Conservation (phyloP, 148 eudicot species). For the Camellia lanceoleosa region DNA sequence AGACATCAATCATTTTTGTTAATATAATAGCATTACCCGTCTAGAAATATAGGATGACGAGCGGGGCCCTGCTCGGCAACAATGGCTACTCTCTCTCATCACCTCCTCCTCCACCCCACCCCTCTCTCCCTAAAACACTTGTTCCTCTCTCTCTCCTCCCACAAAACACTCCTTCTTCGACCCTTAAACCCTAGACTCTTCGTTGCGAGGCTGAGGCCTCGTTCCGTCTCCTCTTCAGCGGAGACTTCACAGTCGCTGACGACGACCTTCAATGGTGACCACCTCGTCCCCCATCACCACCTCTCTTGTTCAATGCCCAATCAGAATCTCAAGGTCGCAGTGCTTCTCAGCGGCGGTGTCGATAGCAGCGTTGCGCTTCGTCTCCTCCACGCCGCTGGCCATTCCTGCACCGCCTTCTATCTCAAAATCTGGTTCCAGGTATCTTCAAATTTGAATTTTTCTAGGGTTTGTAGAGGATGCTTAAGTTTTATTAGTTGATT, state of each 20-base stretch:
- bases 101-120: background rate
- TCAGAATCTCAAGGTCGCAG: conserved; percentile 58
- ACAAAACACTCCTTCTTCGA: conserved; percentile 7
- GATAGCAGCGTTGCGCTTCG: conserved; percentile 95
- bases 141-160: conserved; percentile 25
- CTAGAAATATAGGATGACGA: background rate
- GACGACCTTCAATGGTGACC: conserved; percentile 21
- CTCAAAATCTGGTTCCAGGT: conserved; percentile 99
- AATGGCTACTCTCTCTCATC: conserved; percentile 36
- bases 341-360: conserved; percentile 89
- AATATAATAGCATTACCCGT: background rate
- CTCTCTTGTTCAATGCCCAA: conserved; percentile 62
- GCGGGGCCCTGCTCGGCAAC: conserved; percentile 21
- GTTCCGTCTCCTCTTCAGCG: conserved; percentile 23
- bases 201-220: background rate
- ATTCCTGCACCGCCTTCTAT: conserved; percentile 90
- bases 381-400: conserved; percentile 92
- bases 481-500: too few relatives aligned
- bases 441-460: background rate
- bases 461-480: background rate
- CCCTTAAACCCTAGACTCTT: conserved; percentile 19
- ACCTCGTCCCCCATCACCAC: conserved; percentile 43
- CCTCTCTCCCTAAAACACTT: conserved; percentile 18
- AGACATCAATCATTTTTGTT: too few relatives aligned
- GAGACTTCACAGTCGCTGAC: background rate